Evolutionary conservation across 2,329 filamentous ascomycete species (phyloP), one percentile per base, ranked within the genome.

Genomic region (Verticillium nonalfalfae): DNA sequence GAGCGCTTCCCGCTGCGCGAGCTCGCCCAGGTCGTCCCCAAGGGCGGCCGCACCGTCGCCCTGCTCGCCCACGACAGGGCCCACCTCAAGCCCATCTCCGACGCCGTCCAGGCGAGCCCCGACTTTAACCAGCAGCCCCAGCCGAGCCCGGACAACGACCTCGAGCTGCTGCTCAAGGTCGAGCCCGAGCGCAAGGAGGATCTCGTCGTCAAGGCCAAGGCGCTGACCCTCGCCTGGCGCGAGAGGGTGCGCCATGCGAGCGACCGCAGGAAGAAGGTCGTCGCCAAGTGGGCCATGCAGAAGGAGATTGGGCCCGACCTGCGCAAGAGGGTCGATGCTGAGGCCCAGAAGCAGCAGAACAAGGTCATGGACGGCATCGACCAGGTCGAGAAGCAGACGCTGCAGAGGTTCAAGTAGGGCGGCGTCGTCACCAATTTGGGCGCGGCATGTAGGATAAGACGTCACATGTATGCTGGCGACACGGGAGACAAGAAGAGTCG

Each of bases 51-150:
- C 59, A 72, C 73, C 35, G 72, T 79, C 45, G 76, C 75, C 7
- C 74, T 79, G 11, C 73, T 79, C 56, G 73, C 77, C 61, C 73
- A 78, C 68, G 76, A 79, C 60, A 71, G 71, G 58, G 71, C 65
- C 7, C 81, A 79, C 68, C 72, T 85, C 66, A 82, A 82, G 75
- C 76, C 81, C 66, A 79, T 85, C 73, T 79, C 84, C 77, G 79
- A 76, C 68, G 83, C 83, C 36, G 75, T 85, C 58, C 82, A 85
- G 73, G 68, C 72, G 35, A 79, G 76, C 68, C 68, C 71, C n/a
- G 77, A 82, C 66, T 85, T 82, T 73, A 85, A 85, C 76, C 83
- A 85, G 78, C 83, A 85, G 77, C 83, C 83, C 56, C 84, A 86
- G 78, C 76, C 76, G 21, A 78, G 78, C 69, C 76, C 80, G 56